Evolutionary conservation across 2,329 filamentous ascomycete species (phyloP).

Genomic region (Venturia pyrina): DNA sequence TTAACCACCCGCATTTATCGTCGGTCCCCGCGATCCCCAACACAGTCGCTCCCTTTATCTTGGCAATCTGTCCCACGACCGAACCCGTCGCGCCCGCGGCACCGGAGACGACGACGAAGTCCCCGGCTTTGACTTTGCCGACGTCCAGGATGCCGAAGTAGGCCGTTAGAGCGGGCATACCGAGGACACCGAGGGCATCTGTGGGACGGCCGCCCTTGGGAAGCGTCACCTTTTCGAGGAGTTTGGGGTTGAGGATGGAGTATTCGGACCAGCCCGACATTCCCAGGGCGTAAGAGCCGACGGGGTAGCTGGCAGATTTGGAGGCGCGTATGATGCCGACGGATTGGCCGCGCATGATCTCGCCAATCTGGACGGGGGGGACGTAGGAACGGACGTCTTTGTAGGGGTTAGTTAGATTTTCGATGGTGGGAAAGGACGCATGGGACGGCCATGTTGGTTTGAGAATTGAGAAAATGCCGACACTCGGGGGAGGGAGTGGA

Average conservation of each 20-base stretch:
- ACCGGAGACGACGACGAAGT: constrained; percentile 67
- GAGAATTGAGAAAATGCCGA: too few species aligned
- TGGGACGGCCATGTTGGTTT: neutral
- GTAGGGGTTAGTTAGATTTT: constrained; percentile 16
- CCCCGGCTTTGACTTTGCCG: constrained; percentile 55
- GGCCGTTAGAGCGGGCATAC: constrained; percentile 50
- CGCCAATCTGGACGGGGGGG: constrained; percentile 57
- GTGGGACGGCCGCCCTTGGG: constrained; percentile 40
- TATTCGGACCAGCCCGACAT: constrained; percentile 57
- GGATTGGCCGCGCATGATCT: constrained; percentile 55
- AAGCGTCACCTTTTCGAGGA: constrained; percentile 34
- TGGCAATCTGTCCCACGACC: constrained; percentile 69
- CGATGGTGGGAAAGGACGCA: neutral
- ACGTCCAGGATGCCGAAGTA: constrained; percentile 66
- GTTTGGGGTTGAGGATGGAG: constrained; percentile 46
- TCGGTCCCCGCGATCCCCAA: constrained; percentile 56
- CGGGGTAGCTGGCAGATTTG: constrained; percentile 43
- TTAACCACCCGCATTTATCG: constrained; percentile 59
- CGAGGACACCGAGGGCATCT: constrained; percentile 50
- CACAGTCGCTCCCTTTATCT: constrained; percentile 56
- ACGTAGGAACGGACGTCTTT: constrained; percentile 47
- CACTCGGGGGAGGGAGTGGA: neutral
- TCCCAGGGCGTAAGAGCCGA: constrained; percentile 49
- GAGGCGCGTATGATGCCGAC: constrained; percentile 54
- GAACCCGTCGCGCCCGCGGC: constrained; percentile 71